These are phyloP conservation scores for Pleurotus platypus DNA, from an alignment of 768 basidiomycete species.

Conservation along the genomic window DNA sequence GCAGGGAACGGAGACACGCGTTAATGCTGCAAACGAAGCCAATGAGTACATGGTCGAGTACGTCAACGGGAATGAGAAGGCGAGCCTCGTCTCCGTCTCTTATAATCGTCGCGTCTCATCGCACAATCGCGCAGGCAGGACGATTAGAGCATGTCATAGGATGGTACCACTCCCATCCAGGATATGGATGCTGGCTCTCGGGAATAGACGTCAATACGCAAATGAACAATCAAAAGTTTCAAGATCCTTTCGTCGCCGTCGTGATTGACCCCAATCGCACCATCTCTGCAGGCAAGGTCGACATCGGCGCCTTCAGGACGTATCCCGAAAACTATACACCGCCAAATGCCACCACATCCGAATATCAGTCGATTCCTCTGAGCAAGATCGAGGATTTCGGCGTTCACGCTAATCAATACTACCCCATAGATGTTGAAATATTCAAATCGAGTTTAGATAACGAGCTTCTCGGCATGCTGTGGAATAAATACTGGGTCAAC, in stretches of 20 bases:
- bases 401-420: conserved; percentile 96
- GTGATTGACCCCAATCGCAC: conserved; percentile 99
- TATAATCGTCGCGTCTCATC: background rate
- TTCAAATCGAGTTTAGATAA: conserved; percentile 92
- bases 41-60: conserved; percentile 99
- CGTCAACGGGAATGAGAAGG: conserved; percentile 76
- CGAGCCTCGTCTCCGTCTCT: conserved; percentile 23
- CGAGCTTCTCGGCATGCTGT: conserved; percentile 82
- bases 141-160: conserved; percentile 86
- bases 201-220: conserved; percentile 99
- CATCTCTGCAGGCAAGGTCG: conserved; percentile 96
- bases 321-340: conserved; percentile 96
- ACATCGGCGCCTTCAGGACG: conserved; percentile 98
- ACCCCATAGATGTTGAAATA: conserved; percentile 89
- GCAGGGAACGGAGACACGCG: conserved; percentile 96
- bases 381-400: conserved; percentile 99
- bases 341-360: conserved; percentile 61
- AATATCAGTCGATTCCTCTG: conserved; percentile 95
- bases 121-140: conserved; percentile 52
- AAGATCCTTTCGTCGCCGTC: conserved; percentile 96
- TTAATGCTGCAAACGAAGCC: conserved; percentile 93
- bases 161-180: conserved; percentile 99
- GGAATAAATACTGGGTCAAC: conserved; percentile 99
- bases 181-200: conserved; percentile 98
- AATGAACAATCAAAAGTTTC: conserved; percentile 89